Percentiles rank a stretch among this genome's conserved stretches.
Conservation (phyloP, 192 early-diverging fungal species). For the Coemansia erecta region DNA sequence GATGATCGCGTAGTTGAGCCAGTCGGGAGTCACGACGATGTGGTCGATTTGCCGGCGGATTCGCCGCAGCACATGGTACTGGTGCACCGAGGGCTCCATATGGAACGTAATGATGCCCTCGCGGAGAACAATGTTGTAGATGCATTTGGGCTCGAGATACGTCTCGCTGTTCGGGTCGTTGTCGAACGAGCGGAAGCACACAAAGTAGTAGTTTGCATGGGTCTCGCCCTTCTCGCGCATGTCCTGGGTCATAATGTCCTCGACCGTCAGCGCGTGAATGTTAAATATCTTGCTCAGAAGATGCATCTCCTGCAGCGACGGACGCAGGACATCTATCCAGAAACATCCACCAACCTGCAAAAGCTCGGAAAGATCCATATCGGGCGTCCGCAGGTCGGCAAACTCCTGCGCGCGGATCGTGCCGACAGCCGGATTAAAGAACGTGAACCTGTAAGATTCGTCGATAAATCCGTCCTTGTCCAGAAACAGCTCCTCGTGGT, state of each 20-base stretch:
- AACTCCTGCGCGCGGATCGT: conserved; percentile 62
- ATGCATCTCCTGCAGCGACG: conserved; percentile 65
- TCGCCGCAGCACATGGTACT: conserved; percentile 79
- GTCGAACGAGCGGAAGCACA: conserved; percentile 80
- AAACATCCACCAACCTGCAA: conserved; percentile 59
- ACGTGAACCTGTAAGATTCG: conserved; percentile 63
- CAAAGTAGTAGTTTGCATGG: conserved; percentile 80
- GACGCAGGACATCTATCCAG: conserved; percentile 74
- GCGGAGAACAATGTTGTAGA: conserved; percentile 67
- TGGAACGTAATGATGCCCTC: conserved; percentile 85
- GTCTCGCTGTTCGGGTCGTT: conserved; percentile 58
- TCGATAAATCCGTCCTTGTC: conserved; percentile 56
- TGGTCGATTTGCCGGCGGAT: conserved; percentile 84
- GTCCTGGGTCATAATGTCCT: conserved; percentile 92
- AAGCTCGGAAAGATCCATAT: conserved; percentile 35
- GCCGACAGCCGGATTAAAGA: conserved; percentile 66
- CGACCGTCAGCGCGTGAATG: conserved; percentile 78
- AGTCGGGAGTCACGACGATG: conserved; percentile 86
- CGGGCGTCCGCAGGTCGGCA: conserved; percentile 50
- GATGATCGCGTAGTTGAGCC: conserved; percentile 94
- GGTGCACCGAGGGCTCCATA: conserved; percentile 71
- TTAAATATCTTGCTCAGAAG: conserved; percentile 65
- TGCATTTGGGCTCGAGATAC: conserved; percentile 65
- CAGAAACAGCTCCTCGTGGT: conserved; percentile 52
- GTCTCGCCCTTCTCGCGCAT: conserved; percentile 88